A percentile compares a stretch with the other conserved stretches of the same genome.
phyloP scores from a whole-genome alignment of 192 early-diverging fungal species.

The Coemansia sp. region DNA sequence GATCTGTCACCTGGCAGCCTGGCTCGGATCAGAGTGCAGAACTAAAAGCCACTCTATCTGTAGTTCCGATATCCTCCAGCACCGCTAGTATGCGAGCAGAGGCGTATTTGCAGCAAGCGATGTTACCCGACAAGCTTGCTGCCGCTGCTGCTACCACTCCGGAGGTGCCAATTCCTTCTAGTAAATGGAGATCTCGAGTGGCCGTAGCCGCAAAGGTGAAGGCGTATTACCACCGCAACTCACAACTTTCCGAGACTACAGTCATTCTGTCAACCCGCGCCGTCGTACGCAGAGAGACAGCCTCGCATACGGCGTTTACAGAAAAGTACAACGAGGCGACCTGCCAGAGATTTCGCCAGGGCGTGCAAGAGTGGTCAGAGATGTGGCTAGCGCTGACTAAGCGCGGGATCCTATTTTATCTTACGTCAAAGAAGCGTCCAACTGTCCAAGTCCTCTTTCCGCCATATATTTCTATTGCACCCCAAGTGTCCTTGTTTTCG shows the following conservation, averaged over 20 bases:
- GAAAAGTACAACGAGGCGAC: conserved; percentile 53
- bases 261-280: conserved; percentile 42
- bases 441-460: conserved; percentile 34
- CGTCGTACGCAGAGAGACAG: conserved; percentile 42
- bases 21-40: not conserved
- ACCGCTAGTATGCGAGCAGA: conserved; percentile 1
- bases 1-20: conserved; percentile 31
- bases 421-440: conserved; percentile 31
- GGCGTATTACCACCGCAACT: conserved; percentile 28
- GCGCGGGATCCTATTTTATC: conserved; percentile 45
- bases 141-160: not conserved
- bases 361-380: conserved; percentile 50
- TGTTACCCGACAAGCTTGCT: not conserved
- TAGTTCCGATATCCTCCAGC: not conserved
- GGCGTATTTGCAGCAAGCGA: not conserved
- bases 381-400: conserved; percentile 53
- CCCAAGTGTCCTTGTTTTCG: conserved; percentile 57
- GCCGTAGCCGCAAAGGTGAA: conserved; percentile 41
- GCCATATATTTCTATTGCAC: conserved; percentile 29
- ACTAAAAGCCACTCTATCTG: not conserved
- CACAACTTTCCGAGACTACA: conserved; percentile 36
- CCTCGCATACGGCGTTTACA: conserved; percentile 24
- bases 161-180: not conserved
- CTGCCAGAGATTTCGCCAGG: conserved; percentile 28
- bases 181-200: conserved; percentile 14